Conservation (phyloP, 441 rosid species). For the Populus hybrid region DNA sequence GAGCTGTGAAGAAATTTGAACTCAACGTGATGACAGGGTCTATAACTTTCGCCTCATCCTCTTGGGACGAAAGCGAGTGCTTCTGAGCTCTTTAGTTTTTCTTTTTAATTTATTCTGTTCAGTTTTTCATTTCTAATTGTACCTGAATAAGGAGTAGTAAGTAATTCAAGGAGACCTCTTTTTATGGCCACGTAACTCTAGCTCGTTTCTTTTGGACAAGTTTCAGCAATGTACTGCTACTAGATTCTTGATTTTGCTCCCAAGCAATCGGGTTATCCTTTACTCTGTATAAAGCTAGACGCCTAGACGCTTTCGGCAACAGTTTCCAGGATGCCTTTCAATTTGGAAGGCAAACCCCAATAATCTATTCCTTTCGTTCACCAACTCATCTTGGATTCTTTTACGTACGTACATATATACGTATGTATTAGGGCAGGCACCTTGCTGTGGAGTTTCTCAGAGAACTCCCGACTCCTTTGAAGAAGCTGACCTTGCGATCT, state of each 20-base stretch:
- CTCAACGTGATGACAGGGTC: too few species aligned
- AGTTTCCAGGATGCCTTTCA: slow-evolving; percentile 1
- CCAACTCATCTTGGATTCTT: slow-evolving; percentile 44
- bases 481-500: neutral
- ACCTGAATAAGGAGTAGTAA: neutral
- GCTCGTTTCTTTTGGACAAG: neutral
- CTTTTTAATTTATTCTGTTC: too few species aligned
- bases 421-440: neutral
- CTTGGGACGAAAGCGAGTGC: too few species aligned
- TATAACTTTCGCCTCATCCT: too few species aligned
- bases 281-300: slow-evolving; percentile 20
- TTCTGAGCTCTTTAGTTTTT: too few species aligned
- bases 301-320: slow-evolving; percentile 22
- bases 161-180: neutral
- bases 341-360: neutral
- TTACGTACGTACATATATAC: neutral
- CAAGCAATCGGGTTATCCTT: slow-evolving; percentile 22
- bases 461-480: neutral
- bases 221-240: neutral
- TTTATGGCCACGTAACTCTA: neutral
- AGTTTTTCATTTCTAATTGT: too few species aligned
- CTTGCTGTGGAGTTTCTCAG: neutral
- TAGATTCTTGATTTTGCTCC: slow-evolving; percentile 25
- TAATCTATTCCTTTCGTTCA: slow-evolving; percentile 6
- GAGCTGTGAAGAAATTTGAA: too few species aligned